Conservation (phyloP, 208 protist genomes). For the Leishmania turanica region DNA sequence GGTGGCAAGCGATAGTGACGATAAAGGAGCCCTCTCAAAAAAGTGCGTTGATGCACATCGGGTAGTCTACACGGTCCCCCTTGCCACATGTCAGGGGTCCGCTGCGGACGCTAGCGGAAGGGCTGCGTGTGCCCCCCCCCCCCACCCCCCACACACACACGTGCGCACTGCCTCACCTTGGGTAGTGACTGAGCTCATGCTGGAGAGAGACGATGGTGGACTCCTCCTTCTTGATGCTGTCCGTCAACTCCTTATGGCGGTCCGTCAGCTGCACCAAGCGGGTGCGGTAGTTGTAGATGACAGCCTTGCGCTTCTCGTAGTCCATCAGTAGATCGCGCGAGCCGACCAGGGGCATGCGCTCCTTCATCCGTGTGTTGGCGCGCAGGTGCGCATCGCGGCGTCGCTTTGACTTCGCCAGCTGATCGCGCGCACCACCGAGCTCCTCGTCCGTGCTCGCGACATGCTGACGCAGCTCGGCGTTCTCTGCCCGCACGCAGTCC, state of each 20-base stretch:
- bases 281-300: slow-evolving; percentile 69
- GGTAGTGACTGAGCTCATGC: slow-evolving; percentile 69
- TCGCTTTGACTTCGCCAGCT: slow-evolving; percentile 92
- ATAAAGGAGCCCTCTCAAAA: background rate
- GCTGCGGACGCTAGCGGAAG: background rate
- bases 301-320: slow-evolving; percentile 92
- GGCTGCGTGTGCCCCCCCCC: background rate
- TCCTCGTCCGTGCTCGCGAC: slow-evolving; percentile 92
- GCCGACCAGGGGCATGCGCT: slow-evolving; percentile 94
- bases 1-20: background rate
- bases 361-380: slow-evolving; percentile 90
- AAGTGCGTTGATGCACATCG: background rate
- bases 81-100: background rate
- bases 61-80: background rate
- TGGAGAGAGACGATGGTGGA: slow-evolving; percentile 56
- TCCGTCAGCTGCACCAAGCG: slow-evolving; percentile 82
- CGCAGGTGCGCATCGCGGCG: slow-evolving; percentile 86
- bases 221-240: slow-evolving; percentile 61
- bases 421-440: slow-evolving; percentile 82
- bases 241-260: slow-evolving; percentile 67
- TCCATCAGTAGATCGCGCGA: slow-evolving; percentile 94
- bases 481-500: slow-evolving; percentile 95
- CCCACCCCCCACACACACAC: background rate
- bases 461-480: slow-evolving; percentile 82
- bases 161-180: slow-evolving; percentile 24